Evolutionary conservation across 306 rosid species (phyloP), one percentile per base, ranked within the genome.

Genomic region (Cyamopsis tetragonoloba): DNA sequence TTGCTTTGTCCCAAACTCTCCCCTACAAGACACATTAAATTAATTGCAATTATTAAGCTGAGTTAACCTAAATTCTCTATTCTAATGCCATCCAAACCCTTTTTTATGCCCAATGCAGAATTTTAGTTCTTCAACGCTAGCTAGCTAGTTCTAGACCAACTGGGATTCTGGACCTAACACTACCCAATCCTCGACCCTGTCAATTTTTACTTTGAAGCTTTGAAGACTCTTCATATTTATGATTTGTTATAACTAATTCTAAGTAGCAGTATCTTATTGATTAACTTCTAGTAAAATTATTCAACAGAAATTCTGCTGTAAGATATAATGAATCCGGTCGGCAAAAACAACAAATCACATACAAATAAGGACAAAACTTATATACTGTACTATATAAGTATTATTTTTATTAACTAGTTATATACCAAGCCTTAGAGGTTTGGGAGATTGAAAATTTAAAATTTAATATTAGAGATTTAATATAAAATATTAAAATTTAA

Each of bases 71-170:
- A 27, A 47, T 20, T 41, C n/a, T 67, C 7, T 60, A 65, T 61
- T 53, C 48, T 58, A 64, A 63, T 51, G 24, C 24, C 61, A 30
- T 19, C 70, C 62, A 71, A 27, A 18, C 65, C 20, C 7, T 44
- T 58, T 38, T 51, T 72, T 11, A 35, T 66, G 69, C 14, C 26
- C 70, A 62, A 15, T 20, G 53, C 71, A 53, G 73, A 66, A 60
- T 73, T 79, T 55, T 74, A 68, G 83, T 50, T 83, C 57, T 54
- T 68, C 92, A 63, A 86, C 35, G 15, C 14, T 62, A 30, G 61
- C 68, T 76, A n/a, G n/a, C 51, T 35, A 59, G 43, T 67, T 66
- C 19, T 57, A 23, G 74, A 70, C 76, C 75, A 62, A 53, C 8
- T 50, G 54, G 17, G 70, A 73, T 61, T 73, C 50, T 58, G 66